Evolutionary conservation across 345 rosid species (phyloP).

Genomic region (Euclidium syriacum): DNA sequence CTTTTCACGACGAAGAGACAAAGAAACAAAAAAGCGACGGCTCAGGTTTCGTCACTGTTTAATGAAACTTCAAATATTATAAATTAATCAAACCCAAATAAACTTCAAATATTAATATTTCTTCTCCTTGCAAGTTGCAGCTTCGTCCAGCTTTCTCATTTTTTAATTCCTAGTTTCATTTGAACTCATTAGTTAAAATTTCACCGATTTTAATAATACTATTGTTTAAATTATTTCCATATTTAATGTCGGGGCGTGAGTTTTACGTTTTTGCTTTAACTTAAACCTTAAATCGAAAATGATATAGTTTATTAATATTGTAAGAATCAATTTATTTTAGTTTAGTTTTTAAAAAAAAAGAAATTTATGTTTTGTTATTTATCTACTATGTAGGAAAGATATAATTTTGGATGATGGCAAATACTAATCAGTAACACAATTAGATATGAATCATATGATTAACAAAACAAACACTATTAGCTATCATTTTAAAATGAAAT

Average conservation of each 20-base stretch:
- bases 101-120: background rate
- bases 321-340: no score
- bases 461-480: background rate
- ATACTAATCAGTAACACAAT: background rate
- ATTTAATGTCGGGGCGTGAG: conserved; percentile 2
- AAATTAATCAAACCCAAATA: background rate
- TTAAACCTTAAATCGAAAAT: no score
- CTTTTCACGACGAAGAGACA: conserved; percentile 35
- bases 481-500: background rate
- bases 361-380: no score
- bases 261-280: conserved; percentile 7
- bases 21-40: conserved; percentile 34
- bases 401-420: background rate
- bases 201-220: background rate
- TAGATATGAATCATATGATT: no score
- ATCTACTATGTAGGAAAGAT: no score
- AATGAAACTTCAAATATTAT: conserved; percentile 4
- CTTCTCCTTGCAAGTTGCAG: conserved; percentile 7
- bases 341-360: no score
- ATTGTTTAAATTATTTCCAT: background rate
- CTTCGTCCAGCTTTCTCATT: conserved; percentile 22
- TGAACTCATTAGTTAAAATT: background rate
- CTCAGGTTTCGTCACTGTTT: conserved; percentile 31
- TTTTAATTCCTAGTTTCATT: conserved; percentile 8
- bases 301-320: no score